Conservation (phyloP, 139 green algal species). For the Chlamydomonas eustigma region DNA sequence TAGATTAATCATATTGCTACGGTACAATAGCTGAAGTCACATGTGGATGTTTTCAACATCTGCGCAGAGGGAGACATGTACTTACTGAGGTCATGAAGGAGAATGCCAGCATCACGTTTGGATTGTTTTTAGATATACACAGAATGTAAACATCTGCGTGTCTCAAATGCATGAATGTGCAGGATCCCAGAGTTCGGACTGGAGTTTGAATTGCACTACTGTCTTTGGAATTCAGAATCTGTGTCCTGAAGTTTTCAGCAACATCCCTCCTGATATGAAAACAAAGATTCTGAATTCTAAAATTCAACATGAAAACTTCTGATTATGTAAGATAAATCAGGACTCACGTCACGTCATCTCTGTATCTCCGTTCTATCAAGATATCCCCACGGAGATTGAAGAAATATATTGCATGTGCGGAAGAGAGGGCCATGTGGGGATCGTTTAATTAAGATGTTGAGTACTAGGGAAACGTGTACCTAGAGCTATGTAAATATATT, state of each 20-base stretch:
- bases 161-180: constrained; percentile 85
- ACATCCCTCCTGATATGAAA: constrained; percentile 81
- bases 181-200: constrained; percentile 73
- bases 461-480: neutral
- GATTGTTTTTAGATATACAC: constrained; percentile 82
- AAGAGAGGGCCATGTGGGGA: constrained; percentile 1
- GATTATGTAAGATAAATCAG: neutral
- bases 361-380: constrained; percentile 85
- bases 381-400: constrained; percentile 90
- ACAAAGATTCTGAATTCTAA: neutral
- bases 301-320: neutral
- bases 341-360: constrained; percentile 90
- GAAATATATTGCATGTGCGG: constrained; percentile 66
- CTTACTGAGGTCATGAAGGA: constrained; percentile 84
- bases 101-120: constrained; percentile 89
- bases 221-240: constrained; percentile 81
- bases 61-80: too few species aligned
- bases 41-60: too few species aligned
- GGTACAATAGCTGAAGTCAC: too few species aligned
- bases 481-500: too few species aligned
- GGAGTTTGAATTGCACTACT: constrained; percentile 45
- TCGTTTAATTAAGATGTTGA: neutral
- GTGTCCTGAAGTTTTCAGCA: constrained; percentile 78
- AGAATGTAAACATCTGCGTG: constrained; percentile 90
- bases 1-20: too few species aligned